Evolutionary conservation across 306 rosid genomes (phyloP).

Genomic region (Mimosa bimucronata): DNA sequence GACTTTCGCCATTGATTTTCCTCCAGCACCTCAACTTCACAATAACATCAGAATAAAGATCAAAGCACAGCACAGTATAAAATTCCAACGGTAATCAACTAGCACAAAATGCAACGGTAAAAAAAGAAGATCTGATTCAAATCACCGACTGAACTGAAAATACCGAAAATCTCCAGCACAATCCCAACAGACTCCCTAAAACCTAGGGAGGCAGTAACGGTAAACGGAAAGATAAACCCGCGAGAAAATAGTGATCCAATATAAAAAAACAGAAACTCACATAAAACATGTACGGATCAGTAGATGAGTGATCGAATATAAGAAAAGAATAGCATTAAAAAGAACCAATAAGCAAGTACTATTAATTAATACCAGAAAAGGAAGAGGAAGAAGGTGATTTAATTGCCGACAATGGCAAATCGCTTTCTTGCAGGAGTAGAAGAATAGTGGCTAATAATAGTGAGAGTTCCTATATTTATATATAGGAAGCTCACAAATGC

Average conservation of each 20-base stretch:
- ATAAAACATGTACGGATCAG: not conserved
- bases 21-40: constrained; percentile 19
- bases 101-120: not conserved
- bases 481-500: not conserved
- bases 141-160: not conserved
- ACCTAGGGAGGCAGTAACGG: not conserved
- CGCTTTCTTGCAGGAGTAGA: not conserved
- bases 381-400: not conserved
- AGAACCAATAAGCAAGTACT: not conserved
- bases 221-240: not conserved
- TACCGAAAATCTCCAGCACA: not conserved
- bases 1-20: constrained; percentile 35
- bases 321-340: not conserved
- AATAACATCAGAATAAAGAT: not conserved
- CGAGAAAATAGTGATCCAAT: not conserved
- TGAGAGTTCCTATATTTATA: not conserved
- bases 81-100: not conserved
- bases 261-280: not conserved
- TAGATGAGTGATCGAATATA: not conserved
- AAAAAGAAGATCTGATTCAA: not conserved
- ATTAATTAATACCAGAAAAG: not conserved
- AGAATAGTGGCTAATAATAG: not conserved
- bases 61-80: not conserved
- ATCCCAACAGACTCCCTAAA: not conserved
- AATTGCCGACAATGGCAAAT: not conserved